Evolutionary conservation across 306 rosid species (phyloP).

Genomic region (Ormosia emarginata): DNA sequence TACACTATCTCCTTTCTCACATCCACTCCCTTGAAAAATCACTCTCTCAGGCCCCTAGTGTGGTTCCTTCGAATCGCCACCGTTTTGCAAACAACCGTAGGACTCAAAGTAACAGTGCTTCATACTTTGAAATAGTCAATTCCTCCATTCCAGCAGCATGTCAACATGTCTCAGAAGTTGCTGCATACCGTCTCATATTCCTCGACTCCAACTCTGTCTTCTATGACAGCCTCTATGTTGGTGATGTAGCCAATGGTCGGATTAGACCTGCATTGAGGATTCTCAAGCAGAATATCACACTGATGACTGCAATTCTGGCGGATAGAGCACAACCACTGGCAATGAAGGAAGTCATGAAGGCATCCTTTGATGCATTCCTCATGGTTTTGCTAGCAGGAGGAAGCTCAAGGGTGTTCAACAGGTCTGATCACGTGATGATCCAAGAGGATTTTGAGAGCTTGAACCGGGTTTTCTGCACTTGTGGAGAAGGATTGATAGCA

Average conservation of each 20-base stretch:
- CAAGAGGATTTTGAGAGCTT: conserved; percentile 74
- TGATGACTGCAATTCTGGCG: conserved; percentile 57
- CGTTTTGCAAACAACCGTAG: conserved; percentile 29
- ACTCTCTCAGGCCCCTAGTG: conserved; percentile 38
- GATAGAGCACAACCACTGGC: conserved; percentile 82
- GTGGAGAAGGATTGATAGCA: conserved; percentile 78
- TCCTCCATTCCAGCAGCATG: conserved; percentile 54
- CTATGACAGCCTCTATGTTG: conserved; percentile 65
- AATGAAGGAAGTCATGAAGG: conserved; percentile 79
- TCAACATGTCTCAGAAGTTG: conserved; percentile 82
- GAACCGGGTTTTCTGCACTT: conserved; percentile 58
- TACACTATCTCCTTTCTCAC: conserved; percentile 57
- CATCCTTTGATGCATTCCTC: conserved; percentile 81
- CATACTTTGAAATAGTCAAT: conserved; percentile 57
- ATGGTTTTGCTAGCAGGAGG: conserved; percentile 96
- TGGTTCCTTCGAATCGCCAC: conserved; percentile 34
- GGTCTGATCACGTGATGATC: conserved; percentile 58
- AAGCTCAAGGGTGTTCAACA: conserved; percentile 51
- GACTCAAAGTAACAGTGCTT: conserved; percentile 17
- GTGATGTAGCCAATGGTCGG: conserved; percentile 60
- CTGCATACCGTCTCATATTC: conserved; percentile 83
- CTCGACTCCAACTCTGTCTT: conserved; percentile 74
- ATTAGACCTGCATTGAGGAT: conserved; percentile 69
- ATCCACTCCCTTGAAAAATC: conserved; percentile 59
- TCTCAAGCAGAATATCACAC: conserved; percentile 72